Evolutionary conservation across 2,329 filamentous ascomycete species (phyloP).

Genomic region (Paracamarosporium sp.): DNA sequence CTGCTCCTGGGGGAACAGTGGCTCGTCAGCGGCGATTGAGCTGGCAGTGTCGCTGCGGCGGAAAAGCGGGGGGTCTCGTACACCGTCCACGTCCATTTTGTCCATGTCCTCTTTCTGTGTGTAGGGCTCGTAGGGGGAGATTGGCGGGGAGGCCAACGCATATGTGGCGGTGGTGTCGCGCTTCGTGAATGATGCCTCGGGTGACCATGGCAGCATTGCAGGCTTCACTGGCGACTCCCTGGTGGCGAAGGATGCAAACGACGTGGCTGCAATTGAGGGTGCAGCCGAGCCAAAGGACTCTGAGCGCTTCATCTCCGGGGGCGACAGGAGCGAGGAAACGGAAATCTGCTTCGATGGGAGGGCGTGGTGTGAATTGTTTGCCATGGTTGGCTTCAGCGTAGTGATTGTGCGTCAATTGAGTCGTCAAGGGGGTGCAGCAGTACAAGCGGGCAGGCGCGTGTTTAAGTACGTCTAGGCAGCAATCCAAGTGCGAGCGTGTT

Average conservation of each 20-base stretch:
- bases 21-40: constrained; percentile 37
- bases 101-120: constrained; percentile 47
- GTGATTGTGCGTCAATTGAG: background rate
- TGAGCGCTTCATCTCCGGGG: constrained; percentile 48
- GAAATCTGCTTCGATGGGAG: constrained; percentile 39
- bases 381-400: background rate
- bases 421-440: background rate
- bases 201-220: constrained; percentile 25
- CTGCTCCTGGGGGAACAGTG: constrained; percentile 43
- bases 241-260: constrained; percentile 37
- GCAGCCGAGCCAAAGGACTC: constrained; percentile 47
- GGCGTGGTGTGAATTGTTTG: constrained; percentile 20
- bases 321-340: constrained; percentile 49
- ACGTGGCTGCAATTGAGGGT: constrained; percentile 26
- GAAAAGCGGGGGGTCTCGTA: constrained; percentile 47
- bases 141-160: constrained; percentile 44
- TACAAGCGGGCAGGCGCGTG: background rate
- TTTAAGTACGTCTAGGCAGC: constrained; percentile 1
- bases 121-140: constrained; percentile 45
- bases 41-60: constrained; percentile 31
- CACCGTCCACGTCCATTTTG: constrained; percentile 31
- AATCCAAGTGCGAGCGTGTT: constrained; percentile 3
- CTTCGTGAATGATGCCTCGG: constrained; percentile 29
- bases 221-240: constrained; percentile 18
- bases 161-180: constrained; percentile 32